Evolutionary conservation across 2,329 filamentous ascomycete species (phyloP).

Genomic region (Colletotrichum caudatum): DNA sequence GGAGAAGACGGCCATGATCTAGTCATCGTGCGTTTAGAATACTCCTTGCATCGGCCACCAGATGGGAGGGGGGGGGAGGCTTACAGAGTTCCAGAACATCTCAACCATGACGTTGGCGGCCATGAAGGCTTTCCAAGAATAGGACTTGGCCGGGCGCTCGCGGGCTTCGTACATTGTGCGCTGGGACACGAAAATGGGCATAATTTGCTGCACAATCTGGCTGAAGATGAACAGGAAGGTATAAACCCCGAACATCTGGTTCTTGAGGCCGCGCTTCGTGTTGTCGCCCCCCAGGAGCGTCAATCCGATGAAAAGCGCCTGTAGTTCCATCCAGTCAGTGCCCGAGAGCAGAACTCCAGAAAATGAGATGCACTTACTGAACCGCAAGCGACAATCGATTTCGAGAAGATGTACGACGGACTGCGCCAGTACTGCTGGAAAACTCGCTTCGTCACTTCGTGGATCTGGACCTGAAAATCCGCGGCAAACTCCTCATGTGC

Average conservation of each 20-base stretch:
- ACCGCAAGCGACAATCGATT: slow-evolving; percentile 68
- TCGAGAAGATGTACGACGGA: slow-evolving; percentile 80
- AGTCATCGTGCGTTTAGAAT: background rate
- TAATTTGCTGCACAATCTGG: slow-evolving; percentile 58
- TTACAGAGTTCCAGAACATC: slow-evolving; percentile 71
- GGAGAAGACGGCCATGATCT: slow-evolving; percentile 67
- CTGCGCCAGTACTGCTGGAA: slow-evolving; percentile 85
- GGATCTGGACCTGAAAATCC: slow-evolving; percentile 71
- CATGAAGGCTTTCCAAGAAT: slow-evolving; percentile 77
- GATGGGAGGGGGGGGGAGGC: background rate
- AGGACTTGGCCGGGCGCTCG: slow-evolving; percentile 74
- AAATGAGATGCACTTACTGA: slow-evolving; percentile 40
- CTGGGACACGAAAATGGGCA: slow-evolving; percentile 75
- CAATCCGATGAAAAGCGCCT: slow-evolving; percentile 73
- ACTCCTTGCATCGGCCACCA: rapidly evolving
- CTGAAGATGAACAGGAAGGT: slow-evolving; percentile 72
- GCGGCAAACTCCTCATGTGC: slow-evolving; percentile 67
- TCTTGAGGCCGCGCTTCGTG: slow-evolving; percentile 71
- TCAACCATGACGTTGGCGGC: slow-evolving; percentile 75
- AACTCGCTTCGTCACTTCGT: slow-evolving; percentile 71
- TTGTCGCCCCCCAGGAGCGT: slow-evolving; percentile 69
- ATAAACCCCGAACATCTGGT: slow-evolving; percentile 75
- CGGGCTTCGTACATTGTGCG: slow-evolving; percentile 74
- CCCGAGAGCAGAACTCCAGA: background rate
- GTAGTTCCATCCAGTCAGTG: background rate